phyloP scores from a whole-genome alignment of 169 alveolate genomes.

The Besnoitia besnoiti region DNA sequence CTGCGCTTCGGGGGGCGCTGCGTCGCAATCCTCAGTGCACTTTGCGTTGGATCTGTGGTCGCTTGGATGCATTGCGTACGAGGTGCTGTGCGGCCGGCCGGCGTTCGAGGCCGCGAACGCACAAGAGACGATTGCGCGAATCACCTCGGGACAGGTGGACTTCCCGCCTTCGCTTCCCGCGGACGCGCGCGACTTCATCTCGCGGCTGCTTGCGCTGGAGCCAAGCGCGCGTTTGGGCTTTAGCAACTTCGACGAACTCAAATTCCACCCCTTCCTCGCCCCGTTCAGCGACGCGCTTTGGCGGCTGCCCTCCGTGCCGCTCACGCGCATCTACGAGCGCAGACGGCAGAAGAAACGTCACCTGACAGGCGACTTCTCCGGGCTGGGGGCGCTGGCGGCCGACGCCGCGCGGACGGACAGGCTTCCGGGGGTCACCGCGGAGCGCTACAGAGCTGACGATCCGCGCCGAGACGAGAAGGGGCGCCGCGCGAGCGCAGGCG shows the following conservation, averaged over 20 bases:
- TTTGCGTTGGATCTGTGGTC: constrained; percentile 98
- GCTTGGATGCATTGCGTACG: constrained; percentile 98
- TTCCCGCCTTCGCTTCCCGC: not conserved
- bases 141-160: not conserved
- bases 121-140: constrained; percentile 1
- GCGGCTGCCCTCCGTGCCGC: not conserved
- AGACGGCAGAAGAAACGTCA: not conserved
- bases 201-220: not conserved
- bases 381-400: too few relatives aligned
- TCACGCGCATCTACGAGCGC: not conserved
- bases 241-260: not conserved
- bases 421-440: too few relatives aligned
- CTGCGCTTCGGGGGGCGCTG: not conserved
- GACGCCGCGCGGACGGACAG: too few relatives aligned
- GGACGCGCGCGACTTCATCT: constrained; percentile 15
- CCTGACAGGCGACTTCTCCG: not conserved
- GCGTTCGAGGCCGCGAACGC: constrained; percentile 92
- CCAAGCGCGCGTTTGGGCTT: not conserved
- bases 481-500: too few relatives aligned
- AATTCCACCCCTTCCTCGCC: constrained; percentile 1
- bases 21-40: not conserved
- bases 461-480: too few relatives aligned
- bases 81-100: constrained; percentile 95
- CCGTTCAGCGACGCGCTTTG: not conserved
- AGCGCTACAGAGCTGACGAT: too few relatives aligned